Evolutionary conservation across 106 monocot genomes (phyloP).

Genomic region (Allium sativum): DNA sequence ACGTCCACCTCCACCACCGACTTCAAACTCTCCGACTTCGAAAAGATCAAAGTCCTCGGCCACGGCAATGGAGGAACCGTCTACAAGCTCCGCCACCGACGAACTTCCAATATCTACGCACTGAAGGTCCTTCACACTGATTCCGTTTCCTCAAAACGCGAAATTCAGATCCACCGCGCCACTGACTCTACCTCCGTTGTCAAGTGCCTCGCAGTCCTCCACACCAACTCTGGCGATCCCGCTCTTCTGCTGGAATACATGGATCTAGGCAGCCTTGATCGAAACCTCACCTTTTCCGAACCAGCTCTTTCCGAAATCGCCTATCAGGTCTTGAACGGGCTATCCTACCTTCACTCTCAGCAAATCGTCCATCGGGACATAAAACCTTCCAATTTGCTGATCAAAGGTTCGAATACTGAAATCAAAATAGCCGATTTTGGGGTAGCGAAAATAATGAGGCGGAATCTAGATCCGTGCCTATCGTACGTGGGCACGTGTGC

Average conservation of each 20-base stretch:
- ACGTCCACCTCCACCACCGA: slow-evolving; percentile 14
- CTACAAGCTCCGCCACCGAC: slow-evolving; percentile 70
- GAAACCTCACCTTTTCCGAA: slow-evolving; percentile 19
- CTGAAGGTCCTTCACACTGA: slow-evolving; percentile 52
- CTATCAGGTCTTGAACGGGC: slow-evolving; percentile 32
- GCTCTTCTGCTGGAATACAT: slow-evolving; percentile 44
- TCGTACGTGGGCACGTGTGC: slow-evolving; percentile 79
- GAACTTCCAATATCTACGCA: slow-evolving; percentile 34
- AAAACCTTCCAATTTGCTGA: slow-evolving; percentile 43
- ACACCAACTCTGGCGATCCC: slow-evolving; percentile 26
- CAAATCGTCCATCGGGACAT: slow-evolving; percentile 51
- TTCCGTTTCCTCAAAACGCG: slow-evolving; percentile 14
- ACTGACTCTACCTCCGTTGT: slow-evolving; percentile 42
- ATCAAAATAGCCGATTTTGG: slow-evolving; percentile 87
- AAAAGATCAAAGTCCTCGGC: slow-evolving; percentile 63
- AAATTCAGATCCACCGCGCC: slow-evolving; percentile 49
- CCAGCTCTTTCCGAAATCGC: slow-evolving; percentile 40
- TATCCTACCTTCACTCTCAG: slow-evolving; percentile 52
- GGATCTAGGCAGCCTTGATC: slow-evolving; percentile 28
- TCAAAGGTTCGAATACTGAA: slow-evolving; percentile 23
- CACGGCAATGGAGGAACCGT: slow-evolving; percentile 89
- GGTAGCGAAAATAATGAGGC: slow-evolving; percentile 39
- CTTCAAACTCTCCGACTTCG: slow-evolving; percentile 47
- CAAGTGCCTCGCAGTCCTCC: slow-evolving; percentile 28
- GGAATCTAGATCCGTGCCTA: slow-evolving; percentile 37